phyloP scores from a whole-genome alignment of 805 yeast species.

The Cephaloascus albidus region DNA sequence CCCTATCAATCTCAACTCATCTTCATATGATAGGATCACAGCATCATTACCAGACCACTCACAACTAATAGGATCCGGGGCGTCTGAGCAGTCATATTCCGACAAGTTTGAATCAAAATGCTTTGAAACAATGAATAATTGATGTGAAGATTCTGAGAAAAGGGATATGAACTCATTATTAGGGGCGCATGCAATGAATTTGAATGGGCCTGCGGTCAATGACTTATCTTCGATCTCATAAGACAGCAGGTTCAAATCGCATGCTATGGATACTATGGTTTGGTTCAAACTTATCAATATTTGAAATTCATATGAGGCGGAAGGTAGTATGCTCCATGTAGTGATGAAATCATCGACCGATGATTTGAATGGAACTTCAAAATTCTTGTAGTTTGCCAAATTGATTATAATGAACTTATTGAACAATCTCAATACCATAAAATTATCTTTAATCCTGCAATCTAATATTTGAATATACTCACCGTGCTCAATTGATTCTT shows the following conservation, averaged over 20 bases:
- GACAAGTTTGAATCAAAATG: constrained; percentile 34
- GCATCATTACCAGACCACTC: constrained; percentile 88
- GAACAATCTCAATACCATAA: neutral
- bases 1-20: constrained; percentile 61
- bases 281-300: neutral
- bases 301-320: neutral
- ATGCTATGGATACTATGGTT: neutral
- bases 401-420: neutral
- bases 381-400: neutral
- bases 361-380: neutral
- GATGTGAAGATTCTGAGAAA: constrained; percentile 27
- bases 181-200: constrained; percentile 36
- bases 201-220: constrained; percentile 41
- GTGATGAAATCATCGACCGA: neutral
- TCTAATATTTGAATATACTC: neutral
- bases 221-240: constrained; percentile 22
- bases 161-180: constrained; percentile 47
- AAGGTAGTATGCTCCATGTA: neutral
- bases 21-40: constrained; percentile 47
- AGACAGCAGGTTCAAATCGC: neutral
- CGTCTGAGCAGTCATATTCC: constrained; percentile 33
- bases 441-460: neutral
- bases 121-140: constrained; percentile 40
- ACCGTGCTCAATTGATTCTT: neutral
- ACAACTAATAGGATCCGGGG: constrained; percentile 32